Evolutionary conservation across 768 basidiomycete species (phyloP).

Genomic region (Leccinum barrowsii): DNA sequence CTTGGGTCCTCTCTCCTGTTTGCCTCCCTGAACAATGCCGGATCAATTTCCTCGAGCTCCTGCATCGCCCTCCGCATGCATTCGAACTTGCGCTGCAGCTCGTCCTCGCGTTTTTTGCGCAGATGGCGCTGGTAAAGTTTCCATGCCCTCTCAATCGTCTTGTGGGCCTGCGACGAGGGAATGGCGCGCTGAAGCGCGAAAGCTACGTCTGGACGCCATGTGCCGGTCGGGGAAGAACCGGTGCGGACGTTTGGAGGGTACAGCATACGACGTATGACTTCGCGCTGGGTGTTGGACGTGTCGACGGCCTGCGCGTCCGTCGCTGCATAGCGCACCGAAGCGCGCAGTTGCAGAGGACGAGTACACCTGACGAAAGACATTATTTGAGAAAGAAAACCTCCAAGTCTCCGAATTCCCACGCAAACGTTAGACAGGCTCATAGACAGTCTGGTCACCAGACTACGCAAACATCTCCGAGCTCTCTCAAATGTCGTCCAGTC

Average conservation of each 20-base stretch:
- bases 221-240: constrained; percentile 70
- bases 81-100: constrained; percentile 72
- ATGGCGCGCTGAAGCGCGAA: constrained; percentile 79
- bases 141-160: constrained; percentile 92
- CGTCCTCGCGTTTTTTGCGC: constrained; percentile 64
- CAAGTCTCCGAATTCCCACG: constrained; percentile 23
- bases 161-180: constrained; percentile 83
- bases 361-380: constrained; percentile 42
- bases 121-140: constrained; percentile 72
- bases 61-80: constrained; percentile 86
- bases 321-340: constrained; percentile 42
- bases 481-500: constrained; percentile 10
- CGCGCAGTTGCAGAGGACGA: constrained; percentile 33
- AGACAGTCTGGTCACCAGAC: too few relatives aligned
- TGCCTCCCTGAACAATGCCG: constrained; percentile 63
- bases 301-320: constrained; percentile 24
- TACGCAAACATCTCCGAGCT: constrained; percentile 12
- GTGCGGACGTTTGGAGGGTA: constrained; percentile 77
- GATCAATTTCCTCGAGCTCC: constrained; percentile 52
- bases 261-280: constrained; percentile 72
- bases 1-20: constrained; percentile 76
- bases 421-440: neutral
- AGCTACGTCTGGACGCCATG: constrained; percentile 79
- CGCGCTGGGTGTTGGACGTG: constrained; percentile 56
- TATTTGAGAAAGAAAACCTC: constrained; percentile 12